Percentiles rank a stretch among this genome's conserved stretches.
phyloP scores from a whole-genome alignment of 495 filamentous ascomycete species.

The Aspergillus bertholletiae region DNA sequence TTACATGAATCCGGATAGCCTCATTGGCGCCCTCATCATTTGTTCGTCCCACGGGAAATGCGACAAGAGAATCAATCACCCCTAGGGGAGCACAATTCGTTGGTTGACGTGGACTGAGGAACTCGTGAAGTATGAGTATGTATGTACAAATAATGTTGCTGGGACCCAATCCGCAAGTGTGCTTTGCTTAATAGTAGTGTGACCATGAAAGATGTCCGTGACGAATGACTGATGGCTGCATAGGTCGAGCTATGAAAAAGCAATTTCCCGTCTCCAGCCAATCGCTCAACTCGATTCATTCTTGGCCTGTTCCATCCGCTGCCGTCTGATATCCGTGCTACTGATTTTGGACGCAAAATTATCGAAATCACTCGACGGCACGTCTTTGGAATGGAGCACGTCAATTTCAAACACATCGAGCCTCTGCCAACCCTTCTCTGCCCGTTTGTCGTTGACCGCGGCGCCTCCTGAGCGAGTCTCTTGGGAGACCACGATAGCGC shows the following conservation, averaged over 20 bases:
- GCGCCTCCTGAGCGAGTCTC: constrained; percentile 83
- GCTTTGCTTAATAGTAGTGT: neutral
- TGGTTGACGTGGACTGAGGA: neutral
- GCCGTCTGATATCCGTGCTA: constrained; percentile 70
- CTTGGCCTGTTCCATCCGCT: constrained; percentile 39
- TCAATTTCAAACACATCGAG: constrained; percentile 90
- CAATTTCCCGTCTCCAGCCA: constrained; percentile 1
- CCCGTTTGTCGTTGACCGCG: constrained; percentile 76
- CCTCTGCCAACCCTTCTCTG: constrained; percentile 69
- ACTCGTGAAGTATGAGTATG: neutral
- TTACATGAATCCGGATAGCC: neutral
- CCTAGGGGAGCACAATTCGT: neutral
- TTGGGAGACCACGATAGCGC: constrained; percentile 80
- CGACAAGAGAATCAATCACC: neutral
- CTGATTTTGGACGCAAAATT: constrained; percentile 81
- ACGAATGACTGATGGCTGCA: neutral
- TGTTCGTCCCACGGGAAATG: neutral
- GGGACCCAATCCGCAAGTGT: neutral
- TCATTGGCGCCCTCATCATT: neutral
- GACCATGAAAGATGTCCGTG: neutral
- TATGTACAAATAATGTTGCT: neutral
- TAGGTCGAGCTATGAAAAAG: neutral
- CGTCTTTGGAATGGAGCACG: constrained; percentile 70
- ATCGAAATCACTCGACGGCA: constrained; percentile 43
- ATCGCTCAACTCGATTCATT: constrained; percentile 12